Evolutionary conservation across 192 early-diverging fungal genomes (phyloP).

Genomic region (Anaeromyces robustus): DNA sequence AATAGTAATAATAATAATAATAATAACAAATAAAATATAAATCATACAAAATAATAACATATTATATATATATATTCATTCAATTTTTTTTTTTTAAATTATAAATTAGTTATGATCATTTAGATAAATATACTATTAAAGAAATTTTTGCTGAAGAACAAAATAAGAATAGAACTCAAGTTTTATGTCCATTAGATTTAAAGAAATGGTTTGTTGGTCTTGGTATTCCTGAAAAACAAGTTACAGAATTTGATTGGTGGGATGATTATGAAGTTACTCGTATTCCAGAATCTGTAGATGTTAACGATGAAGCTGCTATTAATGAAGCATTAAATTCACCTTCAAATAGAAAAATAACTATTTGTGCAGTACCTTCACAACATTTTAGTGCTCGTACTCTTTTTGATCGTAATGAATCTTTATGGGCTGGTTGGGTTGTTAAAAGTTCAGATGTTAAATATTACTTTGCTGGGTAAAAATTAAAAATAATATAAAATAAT

Average conservation of each 20-base stretch:
- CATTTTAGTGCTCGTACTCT: constrained; percentile 50
- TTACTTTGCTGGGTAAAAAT: not conserved
- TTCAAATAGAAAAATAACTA: not conserved
- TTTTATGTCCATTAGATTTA: constrained; percentile 73
- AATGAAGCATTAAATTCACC: not conserved
- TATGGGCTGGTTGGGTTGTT: constrained; percentile 60
- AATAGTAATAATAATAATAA: too few relatives aligned
- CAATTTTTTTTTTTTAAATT: not conserved
- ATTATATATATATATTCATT: too few relatives aligned
- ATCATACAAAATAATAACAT: too few relatives aligned
- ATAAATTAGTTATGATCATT: constrained; percentile 53
- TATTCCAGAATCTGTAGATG: constrained; percentile 1
- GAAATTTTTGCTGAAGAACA: constrained; percentile 14
- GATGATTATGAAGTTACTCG: constrained; percentile 21
- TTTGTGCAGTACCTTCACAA: constrained; percentile 2
- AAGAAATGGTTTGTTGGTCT: constrained; percentile 36
- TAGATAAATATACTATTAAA: constrained; percentile 52
- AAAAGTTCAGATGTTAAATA: not conserved
- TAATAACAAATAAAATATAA: too few relatives aligned
- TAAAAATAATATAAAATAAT: too few relatives aligned
- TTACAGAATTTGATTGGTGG: constrained; percentile 68
- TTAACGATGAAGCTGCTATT: constrained; percentile 7
- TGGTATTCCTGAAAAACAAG: constrained; percentile 22
- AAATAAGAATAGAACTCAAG: constrained; percentile 18
- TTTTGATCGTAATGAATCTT: constrained; percentile 48